Evolutionary conservation across 768 basidiomycete species (phyloP).

Genomic region (Dioszegia hungarica): DNA sequence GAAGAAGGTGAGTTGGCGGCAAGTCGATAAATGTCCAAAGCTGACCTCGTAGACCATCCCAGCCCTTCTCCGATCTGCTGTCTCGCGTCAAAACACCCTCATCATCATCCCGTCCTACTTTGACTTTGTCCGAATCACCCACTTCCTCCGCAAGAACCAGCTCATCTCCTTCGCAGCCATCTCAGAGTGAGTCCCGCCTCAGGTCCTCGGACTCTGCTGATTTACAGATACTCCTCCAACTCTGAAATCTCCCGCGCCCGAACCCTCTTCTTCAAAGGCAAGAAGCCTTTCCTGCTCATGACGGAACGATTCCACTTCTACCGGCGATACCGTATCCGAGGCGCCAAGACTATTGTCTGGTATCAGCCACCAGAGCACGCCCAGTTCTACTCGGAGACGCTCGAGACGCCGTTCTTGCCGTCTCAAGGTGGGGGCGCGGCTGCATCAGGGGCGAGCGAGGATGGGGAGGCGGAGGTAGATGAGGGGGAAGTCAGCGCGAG

Average conservation of each 20-base stretch:
- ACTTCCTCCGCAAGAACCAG: slow-evolving; percentile 69
- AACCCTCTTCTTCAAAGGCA: slow-evolving; percentile 83
- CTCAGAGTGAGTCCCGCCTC: slow-evolving; percentile 65
- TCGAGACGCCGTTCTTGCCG: slow-evolving; percentile 75
- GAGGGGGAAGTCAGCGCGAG: slow-evolving; percentile 74
- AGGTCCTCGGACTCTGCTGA: neutral
- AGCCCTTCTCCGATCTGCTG: slow-evolving; percentile 78
- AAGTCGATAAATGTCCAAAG: slow-evolving; percentile 3
- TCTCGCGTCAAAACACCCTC: slow-evolving; percentile 80
- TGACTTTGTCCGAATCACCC: slow-evolving; percentile 88
- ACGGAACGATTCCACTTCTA: slow-evolving; percentile 99
- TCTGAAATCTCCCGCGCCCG: slow-evolving; percentile 91
- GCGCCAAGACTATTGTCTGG: slow-evolving; percentile 87
- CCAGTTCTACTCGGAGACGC: slow-evolving; percentile 83
- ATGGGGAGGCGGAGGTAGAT: slow-evolving; percentile 82
- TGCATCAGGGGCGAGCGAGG: slow-evolving; percentile 64
- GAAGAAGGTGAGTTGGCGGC: slow-evolving; percentile 61
- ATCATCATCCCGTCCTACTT: slow-evolving; percentile 92
- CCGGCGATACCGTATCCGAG: slow-evolving; percentile 88
- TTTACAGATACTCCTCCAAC: slow-evolving; percentile 75
- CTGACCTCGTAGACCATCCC: slow-evolving; percentile 63
- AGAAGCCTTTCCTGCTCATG: slow-evolving; percentile 78
- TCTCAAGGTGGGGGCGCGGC: slow-evolving; percentile 53
- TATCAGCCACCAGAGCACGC: slow-evolving; percentile 88
- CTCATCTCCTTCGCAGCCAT: slow-evolving; percentile 73